Evolutionary conservation across 257 asterid genomes (phyloP).

Genomic region (Scutellaria barbata): DNA sequence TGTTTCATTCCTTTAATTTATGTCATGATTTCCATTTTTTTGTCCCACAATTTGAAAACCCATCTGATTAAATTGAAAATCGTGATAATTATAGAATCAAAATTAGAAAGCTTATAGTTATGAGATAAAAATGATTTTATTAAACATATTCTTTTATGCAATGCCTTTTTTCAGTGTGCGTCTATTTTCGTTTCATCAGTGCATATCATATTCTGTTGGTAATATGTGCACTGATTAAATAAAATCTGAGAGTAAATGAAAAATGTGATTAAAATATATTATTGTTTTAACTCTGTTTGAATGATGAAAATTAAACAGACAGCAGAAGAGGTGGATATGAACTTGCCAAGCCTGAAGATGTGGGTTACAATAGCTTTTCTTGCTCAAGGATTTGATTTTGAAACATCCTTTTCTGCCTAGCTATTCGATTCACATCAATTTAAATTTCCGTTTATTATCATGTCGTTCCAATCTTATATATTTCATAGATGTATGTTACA

Average conservation of each 20-base stretch:
- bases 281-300: neutral
- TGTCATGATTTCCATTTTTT: too few species aligned
- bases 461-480: too few species aligned
- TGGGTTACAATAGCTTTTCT: slow-evolving; percentile 64
- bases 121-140: too few species aligned
- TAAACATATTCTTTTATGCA: neutral
- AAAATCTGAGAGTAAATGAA: neutral
- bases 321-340: slow-evolving; percentile 48
- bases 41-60: too few species aligned
- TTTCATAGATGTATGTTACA: too few species aligned
- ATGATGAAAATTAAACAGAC: slow-evolving; percentile 44
- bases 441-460: too few species aligned
- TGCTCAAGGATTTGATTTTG: slow-evolving; percentile 65
- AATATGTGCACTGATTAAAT: neutral
- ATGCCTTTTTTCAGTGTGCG: too few species aligned
- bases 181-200: neutral
- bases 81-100: too few species aligned
- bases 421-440: neutral
- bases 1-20: too few species aligned
- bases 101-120: too few species aligned
- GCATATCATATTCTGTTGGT: neutral
- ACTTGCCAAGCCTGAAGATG: slow-evolving; percentile 55
- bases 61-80: too few species aligned
- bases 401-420: slow-evolving; percentile 33
- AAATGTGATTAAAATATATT: too few species aligned